phyloP scores from a whole-genome alignment of 1,284 basidiomycete species.

The Tranzscheliella williamsii region DNA sequence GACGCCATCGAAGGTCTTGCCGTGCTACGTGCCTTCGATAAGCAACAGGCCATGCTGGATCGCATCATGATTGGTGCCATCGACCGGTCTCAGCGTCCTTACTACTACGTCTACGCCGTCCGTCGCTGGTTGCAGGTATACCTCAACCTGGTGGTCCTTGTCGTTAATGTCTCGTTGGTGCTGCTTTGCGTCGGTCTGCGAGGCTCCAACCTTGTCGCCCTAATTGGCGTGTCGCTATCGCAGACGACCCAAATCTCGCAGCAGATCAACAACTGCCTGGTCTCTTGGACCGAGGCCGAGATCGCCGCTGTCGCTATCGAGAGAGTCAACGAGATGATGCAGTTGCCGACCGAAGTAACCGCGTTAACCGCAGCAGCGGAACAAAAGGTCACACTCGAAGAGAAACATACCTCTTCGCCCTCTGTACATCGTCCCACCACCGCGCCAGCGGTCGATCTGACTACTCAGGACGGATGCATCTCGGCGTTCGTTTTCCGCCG shows the following conservation, averaged over 20 bases:
- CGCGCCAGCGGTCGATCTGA: neutral
- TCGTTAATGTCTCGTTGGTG: constrained; percentile 32
- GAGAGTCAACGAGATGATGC: constrained; percentile 49
- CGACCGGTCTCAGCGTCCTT: constrained; percentile 20
- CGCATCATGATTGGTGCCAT: constrained; percentile 1
- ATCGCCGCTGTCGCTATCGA: constrained; percentile 59
- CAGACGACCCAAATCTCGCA: constrained; percentile 35
- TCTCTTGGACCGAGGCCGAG: constrained; percentile 56
- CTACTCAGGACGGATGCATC: constrained; percentile 3
- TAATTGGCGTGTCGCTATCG: constrained; percentile 55
- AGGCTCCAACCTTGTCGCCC: constrained; percentile 13
- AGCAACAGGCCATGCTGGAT: constrained; percentile 4
- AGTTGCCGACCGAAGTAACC: constrained; percentile 20
- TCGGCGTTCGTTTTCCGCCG: neutral
- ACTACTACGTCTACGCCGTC: constrained; percentile 21
- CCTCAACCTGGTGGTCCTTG: constrained; percentile 10
- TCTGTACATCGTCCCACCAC: no score
- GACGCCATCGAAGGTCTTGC: constrained; percentile 27
- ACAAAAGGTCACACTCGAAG: no score
- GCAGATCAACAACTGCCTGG: constrained; percentile 19
- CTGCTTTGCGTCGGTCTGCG: constrained; percentile 27
- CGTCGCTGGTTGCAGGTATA: constrained; percentile 32
- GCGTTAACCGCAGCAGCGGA: no score
- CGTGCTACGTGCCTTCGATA: constrained; percentile 19
- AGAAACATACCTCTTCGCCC: no score